A percentile compares a stretch with the other conserved stretches of the same genome.
These are phyloP conservation scores for Suhomyces yuchorum DNA, from an alignment of 1,139 yeast species.

Conservation along the genomic window DNA sequence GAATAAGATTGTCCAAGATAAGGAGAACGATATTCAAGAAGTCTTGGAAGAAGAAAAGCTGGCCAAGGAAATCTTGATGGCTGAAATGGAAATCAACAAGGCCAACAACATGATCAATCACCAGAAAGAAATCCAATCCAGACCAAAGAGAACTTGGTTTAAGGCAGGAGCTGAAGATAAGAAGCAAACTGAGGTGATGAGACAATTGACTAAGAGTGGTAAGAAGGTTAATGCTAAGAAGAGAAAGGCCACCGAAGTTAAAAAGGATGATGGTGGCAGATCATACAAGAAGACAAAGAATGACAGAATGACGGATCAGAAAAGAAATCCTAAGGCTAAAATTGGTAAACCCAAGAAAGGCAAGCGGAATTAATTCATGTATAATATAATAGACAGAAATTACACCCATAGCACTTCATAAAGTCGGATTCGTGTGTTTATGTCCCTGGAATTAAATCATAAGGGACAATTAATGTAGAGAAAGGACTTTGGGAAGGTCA, in stretches of 20 bases:
- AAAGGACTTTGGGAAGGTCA: too few species aligned
- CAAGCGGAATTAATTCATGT: constrained; percentile 11
- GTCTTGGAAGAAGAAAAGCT: constrained; percentile 84
- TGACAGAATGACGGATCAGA: constrained; percentile 57
- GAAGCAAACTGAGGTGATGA: constrained; percentile 49
- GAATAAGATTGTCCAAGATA: constrained; percentile 58
- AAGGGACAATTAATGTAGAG: too few species aligned
- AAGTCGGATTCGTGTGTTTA: too few species aligned
- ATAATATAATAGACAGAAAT: not conserved
- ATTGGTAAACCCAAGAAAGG: constrained; percentile 19
- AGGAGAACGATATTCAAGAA: constrained; percentile 65
- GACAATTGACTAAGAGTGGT: constrained; percentile 48
- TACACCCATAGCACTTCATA: not conserved
- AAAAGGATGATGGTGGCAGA: constrained; percentile 50
- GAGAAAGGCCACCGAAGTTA: constrained; percentile 35
- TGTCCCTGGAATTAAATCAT: too few species aligned
- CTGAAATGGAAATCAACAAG: constrained; percentile 87
- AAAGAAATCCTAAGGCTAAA: constrained; percentile 31
- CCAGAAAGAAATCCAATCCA: constrained; percentile 76
- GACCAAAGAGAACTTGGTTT: constrained; percentile 98
- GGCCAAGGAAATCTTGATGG: constrained; percentile 81
- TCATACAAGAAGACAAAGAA: constrained; percentile 70
- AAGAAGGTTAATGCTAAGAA: constrained; percentile 35
- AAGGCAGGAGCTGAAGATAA: constrained; percentile 71
- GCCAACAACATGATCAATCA: constrained; percentile 83